Percentiles rank a stretch among this genome's conserved stretches.
These are phyloP conservation scores for Schizonepeta tenuifolia DNA, from an alignment of 257 asterid species.

Conservation along the genomic window DNA sequence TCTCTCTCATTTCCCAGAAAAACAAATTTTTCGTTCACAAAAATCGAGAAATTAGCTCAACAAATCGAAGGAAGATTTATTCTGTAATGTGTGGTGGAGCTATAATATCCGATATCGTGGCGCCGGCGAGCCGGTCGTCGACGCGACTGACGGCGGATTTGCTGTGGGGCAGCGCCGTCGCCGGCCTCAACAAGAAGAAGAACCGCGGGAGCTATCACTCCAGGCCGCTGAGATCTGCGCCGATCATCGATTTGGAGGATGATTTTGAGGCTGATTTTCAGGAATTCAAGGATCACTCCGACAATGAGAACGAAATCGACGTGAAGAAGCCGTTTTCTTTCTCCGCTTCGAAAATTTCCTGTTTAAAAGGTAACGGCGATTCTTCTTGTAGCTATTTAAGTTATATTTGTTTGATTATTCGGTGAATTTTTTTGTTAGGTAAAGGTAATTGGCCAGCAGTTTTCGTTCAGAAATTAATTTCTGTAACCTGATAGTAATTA, in stretches of 20 bases:
- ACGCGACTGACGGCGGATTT: constrained; percentile 75
- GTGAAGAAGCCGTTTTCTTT: constrained; percentile 53
- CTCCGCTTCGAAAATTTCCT: constrained; percentile 51
- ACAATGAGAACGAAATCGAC: constrained; percentile 48
- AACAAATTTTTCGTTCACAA: neutral
- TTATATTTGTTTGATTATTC: neutral
- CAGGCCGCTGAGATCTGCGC: constrained; percentile 62
- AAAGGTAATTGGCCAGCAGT: no score
- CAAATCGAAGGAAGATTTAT: neutral
- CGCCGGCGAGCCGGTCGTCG: constrained; percentile 71
- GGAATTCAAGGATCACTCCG: constrained; percentile 70
- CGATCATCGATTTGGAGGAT: constrained; percentile 52
- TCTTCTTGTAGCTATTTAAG: neutral
- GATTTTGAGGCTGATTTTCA: constrained; percentile 90
- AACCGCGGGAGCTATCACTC: constrained; percentile 43
- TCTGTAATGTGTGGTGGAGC: constrained; percentile 88
- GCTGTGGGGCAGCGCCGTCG: constrained; percentile 69
- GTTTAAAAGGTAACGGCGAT: constrained; percentile 35
- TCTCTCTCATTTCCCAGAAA: constrained; percentile 21
- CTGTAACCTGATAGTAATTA: no score
- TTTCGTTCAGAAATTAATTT: no score
- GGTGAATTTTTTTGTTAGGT: constrained; percentile 8
- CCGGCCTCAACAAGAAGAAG: constrained; percentile 54
- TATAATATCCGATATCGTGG: constrained; percentile 59
- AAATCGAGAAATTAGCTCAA: constrained; percentile 15